Percentiles rank a stretch among this genome's conserved stretches.
Conservation (phyloP, 768 basidiomycete species). For the Tricholoma bakamatsutake region DNA sequence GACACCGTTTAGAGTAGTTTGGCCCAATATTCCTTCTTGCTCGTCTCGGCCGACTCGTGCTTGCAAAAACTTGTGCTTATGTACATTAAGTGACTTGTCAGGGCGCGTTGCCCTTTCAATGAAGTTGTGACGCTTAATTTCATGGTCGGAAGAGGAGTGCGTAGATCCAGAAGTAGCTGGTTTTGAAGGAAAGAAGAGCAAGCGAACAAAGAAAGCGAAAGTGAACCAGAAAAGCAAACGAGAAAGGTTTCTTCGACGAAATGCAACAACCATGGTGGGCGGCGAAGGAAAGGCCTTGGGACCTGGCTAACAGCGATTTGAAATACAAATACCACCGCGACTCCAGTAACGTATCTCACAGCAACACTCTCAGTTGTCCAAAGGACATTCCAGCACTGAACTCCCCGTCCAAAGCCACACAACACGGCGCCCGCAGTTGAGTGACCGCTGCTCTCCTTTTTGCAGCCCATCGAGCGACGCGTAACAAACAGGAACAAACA, state of each 20-base stretch:
- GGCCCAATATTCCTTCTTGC: constrained; percentile 71
- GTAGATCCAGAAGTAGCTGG: constrained; percentile 30
- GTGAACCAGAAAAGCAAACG: constrained; percentile 32
- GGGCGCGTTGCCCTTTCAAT: constrained; percentile 48
- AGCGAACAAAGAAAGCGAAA: constrained; percentile 28
- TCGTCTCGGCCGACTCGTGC: constrained; percentile 84
- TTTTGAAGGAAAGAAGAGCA: constrained; percentile 30
- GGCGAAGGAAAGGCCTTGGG: background rate
- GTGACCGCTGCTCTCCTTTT: no score
- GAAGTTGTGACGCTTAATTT: constrained; percentile 47
- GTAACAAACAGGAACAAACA: constrained; percentile 5
- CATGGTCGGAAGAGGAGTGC: constrained; percentile 30
- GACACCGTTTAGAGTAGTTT: constrained; percentile 70
- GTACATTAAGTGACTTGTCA: constrained; percentile 83
- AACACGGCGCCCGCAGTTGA: no score
- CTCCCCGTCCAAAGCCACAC: no score
- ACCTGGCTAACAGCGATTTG: no score
- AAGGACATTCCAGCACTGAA: no score
- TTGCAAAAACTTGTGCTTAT: constrained; percentile 85
- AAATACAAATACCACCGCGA: no score
- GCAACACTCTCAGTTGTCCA: no score
- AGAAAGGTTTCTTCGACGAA: constrained; percentile 46
- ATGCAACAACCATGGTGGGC: constrained; percentile 30
- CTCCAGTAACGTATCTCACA: no score
- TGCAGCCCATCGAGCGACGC: no score